Percentiles rank a stretch among this genome's conserved stretches.
Conservation (phyloP, 169 alveolate genomes). For the Eimeria zaria region DNA sequence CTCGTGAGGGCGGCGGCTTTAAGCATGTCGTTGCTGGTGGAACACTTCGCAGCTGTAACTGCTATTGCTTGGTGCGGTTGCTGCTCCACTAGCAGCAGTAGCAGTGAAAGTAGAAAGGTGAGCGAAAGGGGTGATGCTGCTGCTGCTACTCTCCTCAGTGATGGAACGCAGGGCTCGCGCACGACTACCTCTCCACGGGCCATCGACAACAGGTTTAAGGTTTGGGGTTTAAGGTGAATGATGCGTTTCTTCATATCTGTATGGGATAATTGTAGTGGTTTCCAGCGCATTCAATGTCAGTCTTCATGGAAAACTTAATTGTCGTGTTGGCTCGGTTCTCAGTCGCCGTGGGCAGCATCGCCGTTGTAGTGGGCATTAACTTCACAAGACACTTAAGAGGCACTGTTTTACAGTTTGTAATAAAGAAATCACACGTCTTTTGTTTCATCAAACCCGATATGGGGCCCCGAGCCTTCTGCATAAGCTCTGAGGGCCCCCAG, state of each 20-base stretch:
- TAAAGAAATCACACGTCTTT: background rate
- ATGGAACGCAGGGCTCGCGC: background rate
- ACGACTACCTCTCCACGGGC: background rate
- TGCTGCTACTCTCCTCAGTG: background rate
- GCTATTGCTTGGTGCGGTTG: background rate
- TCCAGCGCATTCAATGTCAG: background rate
- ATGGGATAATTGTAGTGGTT: background rate
- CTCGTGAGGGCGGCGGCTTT: background rate
- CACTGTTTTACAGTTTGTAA: background rate
- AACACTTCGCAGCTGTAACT: background rate
- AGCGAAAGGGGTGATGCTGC: background rate
- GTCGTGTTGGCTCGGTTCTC: background rate
- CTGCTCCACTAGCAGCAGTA: slow-evolving; percentile 17
- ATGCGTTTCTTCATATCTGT: background rate
- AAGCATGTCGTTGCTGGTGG: background rate
- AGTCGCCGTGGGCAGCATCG: background rate
- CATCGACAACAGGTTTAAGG: background rate
- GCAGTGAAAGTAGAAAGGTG: background rate
- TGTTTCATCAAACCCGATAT: background rate
- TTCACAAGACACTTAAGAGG: background rate
- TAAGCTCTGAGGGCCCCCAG: background rate
- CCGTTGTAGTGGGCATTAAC: background rate
- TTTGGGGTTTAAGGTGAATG: background rate
- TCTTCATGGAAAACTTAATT: background rate
- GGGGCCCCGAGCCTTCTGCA: background rate